Conservation (phyloP, 2,329 filamentous ascomycete genomes). For the Sphaerulina vaccinii region DNA sequence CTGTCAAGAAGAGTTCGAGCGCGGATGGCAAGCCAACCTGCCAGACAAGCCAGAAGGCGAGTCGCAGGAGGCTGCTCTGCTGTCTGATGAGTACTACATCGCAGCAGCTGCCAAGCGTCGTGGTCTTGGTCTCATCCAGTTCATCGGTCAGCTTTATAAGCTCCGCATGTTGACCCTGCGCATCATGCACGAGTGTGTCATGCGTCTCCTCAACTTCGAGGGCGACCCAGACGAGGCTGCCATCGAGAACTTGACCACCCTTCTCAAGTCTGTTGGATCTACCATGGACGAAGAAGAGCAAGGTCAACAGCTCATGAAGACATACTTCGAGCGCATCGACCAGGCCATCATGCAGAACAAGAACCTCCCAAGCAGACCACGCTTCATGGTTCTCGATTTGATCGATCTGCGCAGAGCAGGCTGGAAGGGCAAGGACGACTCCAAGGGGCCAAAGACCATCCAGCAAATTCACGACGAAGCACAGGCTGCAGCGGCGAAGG, state of each 20-base stretch:
- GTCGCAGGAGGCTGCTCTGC: constrained; percentile 70
- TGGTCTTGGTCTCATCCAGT: constrained; percentile 96
- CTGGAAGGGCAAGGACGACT: constrained; percentile 90
- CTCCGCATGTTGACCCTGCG: constrained; percentile 96
- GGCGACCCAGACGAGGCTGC: constrained; percentile 92
- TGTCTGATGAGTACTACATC: constrained; percentile 95
- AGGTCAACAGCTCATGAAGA: constrained; percentile 82
- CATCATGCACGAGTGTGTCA: constrained; percentile 99
- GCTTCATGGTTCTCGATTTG: constrained; percentile 96
- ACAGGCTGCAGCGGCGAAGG: constrained; percentile 74
- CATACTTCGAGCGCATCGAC: constrained; percentile 88
- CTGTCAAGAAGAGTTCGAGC: constrained; percentile 98
- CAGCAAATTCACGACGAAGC: constrained; percentile 86
- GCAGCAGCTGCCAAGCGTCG: constrained; percentile 93
- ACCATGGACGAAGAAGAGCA: constrained; percentile 79
- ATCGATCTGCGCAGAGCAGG: constrained; percentile 73
- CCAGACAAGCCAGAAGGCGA: constrained; percentile 73
- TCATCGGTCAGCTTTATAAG: constrained; percentile 99
- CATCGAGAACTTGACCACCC: constrained; percentile 90
- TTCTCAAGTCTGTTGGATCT: constrained; percentile 85
- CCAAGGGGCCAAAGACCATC: constrained; percentile 97
- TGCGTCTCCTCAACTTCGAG: constrained; percentile 94
- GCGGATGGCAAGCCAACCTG: constrained; percentile 89
- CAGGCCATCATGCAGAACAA: constrained; percentile 76
- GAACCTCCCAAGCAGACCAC: constrained; percentile 75